Evolutionary conservation across 768 basidiomycete species (phyloP).

Genomic region (Mrakia gelida): DNA sequence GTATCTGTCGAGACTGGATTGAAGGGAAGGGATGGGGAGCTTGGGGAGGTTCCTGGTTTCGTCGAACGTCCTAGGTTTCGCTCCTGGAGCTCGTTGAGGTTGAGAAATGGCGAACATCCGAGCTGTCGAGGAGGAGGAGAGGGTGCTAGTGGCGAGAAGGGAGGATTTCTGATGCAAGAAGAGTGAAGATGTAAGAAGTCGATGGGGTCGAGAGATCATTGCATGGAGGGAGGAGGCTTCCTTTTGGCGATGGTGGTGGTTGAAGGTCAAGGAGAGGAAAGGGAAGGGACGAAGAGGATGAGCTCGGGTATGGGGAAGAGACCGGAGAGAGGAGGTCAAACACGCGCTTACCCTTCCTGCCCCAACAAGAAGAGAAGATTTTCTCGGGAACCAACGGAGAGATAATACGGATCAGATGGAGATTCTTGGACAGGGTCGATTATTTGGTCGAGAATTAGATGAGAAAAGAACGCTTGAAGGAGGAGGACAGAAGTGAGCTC

Average conservation of each 20-base stretch:
- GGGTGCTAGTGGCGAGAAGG: not conserved
- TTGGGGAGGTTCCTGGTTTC: constrained; percentile 16
- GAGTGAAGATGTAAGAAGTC: not conserved
- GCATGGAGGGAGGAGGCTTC: not conserved
- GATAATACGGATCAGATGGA: too few species aligned
- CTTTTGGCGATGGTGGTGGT: not conserved
- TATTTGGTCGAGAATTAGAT: too few species aligned
- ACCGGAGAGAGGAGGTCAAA: not conserved
- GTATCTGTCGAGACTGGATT: constrained; percentile 70
- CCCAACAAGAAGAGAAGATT: too few species aligned
- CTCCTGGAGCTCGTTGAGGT: not conserved
- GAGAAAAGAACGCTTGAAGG: too few species aligned
- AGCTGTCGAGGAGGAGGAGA: not conserved
- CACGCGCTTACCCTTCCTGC: too few species aligned
- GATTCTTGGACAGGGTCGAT: too few species aligned
- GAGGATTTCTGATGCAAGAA: not conserved
- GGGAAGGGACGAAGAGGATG: not conserved
- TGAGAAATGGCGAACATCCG: constrained; percentile 16
- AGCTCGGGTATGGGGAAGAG: not conserved
- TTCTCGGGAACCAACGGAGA: too few species aligned
- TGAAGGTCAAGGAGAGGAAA: not conserved
- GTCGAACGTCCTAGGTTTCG: constrained; percentile 20
- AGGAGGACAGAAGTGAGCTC: too few species aligned
- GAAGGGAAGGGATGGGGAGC: constrained; percentile 49
- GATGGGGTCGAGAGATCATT: constrained; percentile 9